Evolutionary conservation across 495 filamentous ascomycete genomes (phyloP).

Genomic region (Xylaria cubensis): DNA sequence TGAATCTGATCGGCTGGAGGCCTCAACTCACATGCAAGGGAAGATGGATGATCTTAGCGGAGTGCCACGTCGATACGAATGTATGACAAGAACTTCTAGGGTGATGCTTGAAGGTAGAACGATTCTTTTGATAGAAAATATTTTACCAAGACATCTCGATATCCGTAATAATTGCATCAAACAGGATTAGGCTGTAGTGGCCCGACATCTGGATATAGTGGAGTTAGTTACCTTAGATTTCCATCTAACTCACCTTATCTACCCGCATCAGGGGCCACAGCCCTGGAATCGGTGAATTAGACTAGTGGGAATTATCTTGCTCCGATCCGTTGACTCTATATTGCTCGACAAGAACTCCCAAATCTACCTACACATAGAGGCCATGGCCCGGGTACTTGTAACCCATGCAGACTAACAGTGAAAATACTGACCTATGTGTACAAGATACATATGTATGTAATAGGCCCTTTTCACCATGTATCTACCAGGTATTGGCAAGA

Average conservation of each 20-base stretch:
- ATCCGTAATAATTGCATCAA: slow-evolving; percentile 10
- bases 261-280: slow-evolving; percentile 1
- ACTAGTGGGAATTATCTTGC: slow-evolving; percentile 9
- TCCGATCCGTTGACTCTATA: background rate
- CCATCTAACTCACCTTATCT: background rate
- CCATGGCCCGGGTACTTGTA: background rate
- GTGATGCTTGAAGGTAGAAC: slow-evolving; percentile 17
- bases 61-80: background rate
- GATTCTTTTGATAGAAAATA: slow-evolving; percentile 19
- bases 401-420: background rate
- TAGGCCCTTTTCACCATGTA: background rate
- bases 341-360: background rate
- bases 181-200: slow-evolving; percentile 10
- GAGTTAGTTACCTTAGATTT: background rate
- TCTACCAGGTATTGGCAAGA: background rate
- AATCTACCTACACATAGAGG: background rate
- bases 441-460: background rate
- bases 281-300: slow-evolving; percentile 7
- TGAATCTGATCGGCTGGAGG: slow-evolving; percentile 22
- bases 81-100: slow-evolving; percentile 21
- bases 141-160: slow-evolving; percentile 8
- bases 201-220: slow-evolving; percentile 11
- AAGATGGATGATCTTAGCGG: slow-evolving; percentile 14
- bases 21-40: slow-evolving; percentile 4
- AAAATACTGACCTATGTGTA: background rate